Evolutionary conservation across 2,329 filamentous ascomycete species (phyloP), one percentile per base, ranked within the genome.

Genomic region (Xylaria arbuscula): DNA sequence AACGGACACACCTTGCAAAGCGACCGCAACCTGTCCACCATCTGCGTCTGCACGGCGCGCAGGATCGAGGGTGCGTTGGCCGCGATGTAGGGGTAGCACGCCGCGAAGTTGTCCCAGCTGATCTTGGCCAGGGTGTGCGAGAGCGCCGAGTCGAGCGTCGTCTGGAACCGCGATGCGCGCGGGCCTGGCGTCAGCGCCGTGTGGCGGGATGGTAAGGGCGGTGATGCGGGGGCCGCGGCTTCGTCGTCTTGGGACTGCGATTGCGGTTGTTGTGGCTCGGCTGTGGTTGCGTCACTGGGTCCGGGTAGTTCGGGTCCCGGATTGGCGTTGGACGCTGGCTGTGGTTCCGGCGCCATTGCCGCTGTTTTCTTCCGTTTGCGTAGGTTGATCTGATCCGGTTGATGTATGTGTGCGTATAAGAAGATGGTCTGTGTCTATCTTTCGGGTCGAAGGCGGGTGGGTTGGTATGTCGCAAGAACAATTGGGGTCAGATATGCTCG

Each of bases 81-180:
- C 19, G 86, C 84, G n/a, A 90, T 81, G 22, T 85, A 88, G 51
- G 89, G 88, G 76, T 89, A 91, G 79, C 89, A 91, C 1, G 84
- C 81, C 1, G 85, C 84, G 72, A 90, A 86, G 76, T 87, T 88
- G 57, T 85, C 82, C 80, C 84, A 88, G 70, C 80, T 83, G 63
- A 90, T 81, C 75, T 86, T 85, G 72, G 78, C 80, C 38, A 90
- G 82, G 2, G 88, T 89, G 72, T 84, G 84, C 54, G 78, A 72
- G 28, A 90, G 83, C 34, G 84, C 84, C 66, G 82, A 79, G 62
- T 82, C 81, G 76, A 88, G 89, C 40, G 89, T 81, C 62, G 84
- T 80, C 61, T 85, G 83, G 66, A 90, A 83, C 53, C 85, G 83
- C 34, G 80, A 73, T 1, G 89, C 89, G 72, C 88, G 87, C 2